Evolutionary conservation across 495 filamentous ascomycete species (phyloP).

Genomic region (Aspergillus nanangensis): DNA sequence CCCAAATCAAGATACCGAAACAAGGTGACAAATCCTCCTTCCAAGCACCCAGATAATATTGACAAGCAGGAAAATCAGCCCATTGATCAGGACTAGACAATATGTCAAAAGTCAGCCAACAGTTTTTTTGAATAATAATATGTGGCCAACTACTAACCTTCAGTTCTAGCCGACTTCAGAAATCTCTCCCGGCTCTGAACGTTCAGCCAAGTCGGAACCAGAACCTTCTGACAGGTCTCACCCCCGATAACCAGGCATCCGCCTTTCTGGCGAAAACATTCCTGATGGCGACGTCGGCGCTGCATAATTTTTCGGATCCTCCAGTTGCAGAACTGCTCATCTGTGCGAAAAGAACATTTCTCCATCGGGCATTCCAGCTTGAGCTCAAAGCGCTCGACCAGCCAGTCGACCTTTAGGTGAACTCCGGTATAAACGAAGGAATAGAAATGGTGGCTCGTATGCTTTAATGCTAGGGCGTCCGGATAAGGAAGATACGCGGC

Average conservation of each 20-base stretch:
- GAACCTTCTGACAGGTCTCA: constrained; percentile 27
- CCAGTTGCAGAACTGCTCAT: constrained; percentile 40
- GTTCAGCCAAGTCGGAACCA: constrained; percentile 33
- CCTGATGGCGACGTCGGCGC: constrained; percentile 36
- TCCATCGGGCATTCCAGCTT: constrained; percentile 46
- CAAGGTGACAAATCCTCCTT: background rate
- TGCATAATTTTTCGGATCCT: constrained; percentile 40
- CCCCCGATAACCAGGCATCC: constrained; percentile 37
- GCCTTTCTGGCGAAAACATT: constrained; percentile 23
- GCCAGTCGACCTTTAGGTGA: constrained; percentile 61
- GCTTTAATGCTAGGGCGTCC: constrained; percentile 67
- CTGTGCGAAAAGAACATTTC: constrained; percentile 42
- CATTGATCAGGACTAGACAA: background rate
- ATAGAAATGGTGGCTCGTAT: constrained; percentile 59
- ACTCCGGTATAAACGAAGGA: constrained; percentile 61
- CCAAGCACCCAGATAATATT: constrained; percentile 4
- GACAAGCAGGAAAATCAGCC: constrained; percentile 2
- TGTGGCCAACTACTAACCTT: too few relatives aligned
- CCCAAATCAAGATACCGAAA: background rate
- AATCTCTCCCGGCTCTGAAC: constrained; percentile 10
- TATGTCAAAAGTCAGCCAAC: too few relatives aligned
- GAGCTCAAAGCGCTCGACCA: constrained; percentile 51
- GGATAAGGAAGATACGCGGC: constrained; percentile 71
- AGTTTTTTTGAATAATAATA: too few relatives aligned
- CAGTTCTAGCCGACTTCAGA: constrained; percentile 15